These are phyloP conservation scores for Melastoma candidum DNA, from an alignment of 441 rosid species.

Conservation along the genomic window DNA sequence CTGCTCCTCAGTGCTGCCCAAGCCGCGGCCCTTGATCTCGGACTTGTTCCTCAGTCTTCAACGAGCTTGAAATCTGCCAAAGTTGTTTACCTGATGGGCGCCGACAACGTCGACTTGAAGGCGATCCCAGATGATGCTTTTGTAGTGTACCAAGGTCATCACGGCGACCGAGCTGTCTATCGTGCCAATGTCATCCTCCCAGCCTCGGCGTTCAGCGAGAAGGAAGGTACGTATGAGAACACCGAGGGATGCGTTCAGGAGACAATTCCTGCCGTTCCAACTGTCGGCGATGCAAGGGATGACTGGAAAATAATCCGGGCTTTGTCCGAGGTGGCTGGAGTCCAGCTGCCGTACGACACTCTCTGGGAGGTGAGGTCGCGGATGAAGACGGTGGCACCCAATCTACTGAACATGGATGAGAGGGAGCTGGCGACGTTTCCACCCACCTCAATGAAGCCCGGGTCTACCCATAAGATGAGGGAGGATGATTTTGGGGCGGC, in stretches of 20 bases:
- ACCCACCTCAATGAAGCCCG: slow-evolving; percentile 44
- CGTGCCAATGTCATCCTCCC: slow-evolving; percentile 86
- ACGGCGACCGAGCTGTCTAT: slow-evolving; percentile 75
- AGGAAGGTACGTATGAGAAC: slow-evolving; percentile 85
- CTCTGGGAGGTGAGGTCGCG: slow-evolving; percentile 51
- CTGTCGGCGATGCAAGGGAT: slow-evolving; percentile 87
- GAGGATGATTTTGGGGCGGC: slow-evolving; percentile 39
- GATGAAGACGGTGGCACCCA: slow-evolving; percentile 74
- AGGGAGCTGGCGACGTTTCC: slow-evolving; percentile 65
- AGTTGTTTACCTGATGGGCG: slow-evolving; percentile 87
- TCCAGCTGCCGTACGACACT: slow-evolving; percentile 59
- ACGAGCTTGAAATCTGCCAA: slow-evolving; percentile 62
- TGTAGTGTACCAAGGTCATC: slow-evolving; percentile 91
- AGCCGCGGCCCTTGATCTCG: slow-evolving; percentile 95
- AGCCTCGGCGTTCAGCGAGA: slow-evolving; percentile 80
- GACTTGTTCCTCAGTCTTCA: slow-evolving; percentile 66
- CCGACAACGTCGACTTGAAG: slow-evolving; percentile 72
- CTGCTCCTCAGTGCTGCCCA: slow-evolving; percentile 86
- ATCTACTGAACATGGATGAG: slow-evolving; percentile 57
- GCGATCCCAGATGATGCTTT: slow-evolving; percentile 77
- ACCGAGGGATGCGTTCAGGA: slow-evolving; percentile 81
- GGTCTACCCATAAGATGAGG: slow-evolving; percentile 32
- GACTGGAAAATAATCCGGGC: slow-evolving; percentile 95
- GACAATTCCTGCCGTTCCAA: slow-evolving; percentile 91
- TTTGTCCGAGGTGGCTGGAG: slow-evolving; percentile 74